A percentile compares a stretch with the other conserved stretches of the same genome.
These are phyloP conservation scores for Penicillium sp. DNA, from an alignment of 2,329 filamentous ascomycete genomes.

Conservation along the genomic window DNA sequence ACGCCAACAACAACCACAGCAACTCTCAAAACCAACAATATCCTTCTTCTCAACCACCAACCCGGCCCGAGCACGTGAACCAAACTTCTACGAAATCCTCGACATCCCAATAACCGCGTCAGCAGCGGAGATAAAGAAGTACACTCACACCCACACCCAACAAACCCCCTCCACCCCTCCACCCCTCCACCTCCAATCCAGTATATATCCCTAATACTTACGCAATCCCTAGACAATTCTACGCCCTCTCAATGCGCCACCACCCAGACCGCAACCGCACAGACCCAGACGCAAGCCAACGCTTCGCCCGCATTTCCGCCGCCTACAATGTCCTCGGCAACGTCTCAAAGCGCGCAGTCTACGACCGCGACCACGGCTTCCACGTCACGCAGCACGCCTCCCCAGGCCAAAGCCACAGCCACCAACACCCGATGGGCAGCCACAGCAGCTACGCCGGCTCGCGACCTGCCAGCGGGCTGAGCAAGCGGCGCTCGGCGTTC, in stretches of 20 bases:
- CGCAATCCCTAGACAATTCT: slow-evolving; percentile 64
- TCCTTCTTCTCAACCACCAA: slow-evolving; percentile 49
- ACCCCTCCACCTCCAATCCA: slow-evolving; percentile 1
- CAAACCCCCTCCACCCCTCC: not conserved
- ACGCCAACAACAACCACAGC: not conserved
- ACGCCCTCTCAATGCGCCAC: slow-evolving; percentile 83
- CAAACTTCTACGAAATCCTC: slow-evolving; percentile 80
- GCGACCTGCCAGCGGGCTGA: slow-evolving; percentile 77
- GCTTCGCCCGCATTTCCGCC: slow-evolving; percentile 80
- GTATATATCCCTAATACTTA: not conserved
- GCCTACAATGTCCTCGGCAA: slow-evolving; percentile 77
- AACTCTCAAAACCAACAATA: not conserved
- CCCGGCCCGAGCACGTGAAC: slow-evolving; percentile 30
- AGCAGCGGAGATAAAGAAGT: slow-evolving; percentile 81
- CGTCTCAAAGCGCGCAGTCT: slow-evolving; percentile 70
- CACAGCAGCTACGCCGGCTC: slow-evolving; percentile 57
- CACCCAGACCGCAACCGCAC: slow-evolving; percentile 87
- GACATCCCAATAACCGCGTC: slow-evolving; percentile 70
- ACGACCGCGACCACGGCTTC: slow-evolving; percentile 65
- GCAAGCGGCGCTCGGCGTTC: slow-evolving; percentile 72
- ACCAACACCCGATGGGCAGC: slow-evolving; percentile 50
- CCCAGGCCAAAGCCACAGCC: slow-evolving; percentile 24
- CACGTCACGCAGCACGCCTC: slow-evolving; percentile 31
- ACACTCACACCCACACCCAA: slow-evolving; percentile 8
- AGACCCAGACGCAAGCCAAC: slow-evolving; percentile 69